These are phyloP conservation scores for Hysterangium stoloniferum DNA, from an alignment of 768 basidiomycete genomes.

Conservation along the genomic window DNA sequence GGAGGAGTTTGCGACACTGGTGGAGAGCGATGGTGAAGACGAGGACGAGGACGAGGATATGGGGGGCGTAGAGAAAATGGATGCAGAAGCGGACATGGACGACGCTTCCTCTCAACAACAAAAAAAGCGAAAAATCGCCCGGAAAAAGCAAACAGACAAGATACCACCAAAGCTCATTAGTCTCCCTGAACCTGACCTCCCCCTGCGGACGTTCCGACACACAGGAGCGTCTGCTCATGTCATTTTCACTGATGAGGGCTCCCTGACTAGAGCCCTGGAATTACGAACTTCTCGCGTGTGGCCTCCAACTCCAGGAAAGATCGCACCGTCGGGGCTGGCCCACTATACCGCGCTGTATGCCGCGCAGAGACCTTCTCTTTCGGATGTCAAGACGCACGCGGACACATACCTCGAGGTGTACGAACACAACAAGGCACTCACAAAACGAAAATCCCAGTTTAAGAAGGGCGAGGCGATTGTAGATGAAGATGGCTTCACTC, in stretches of 20 bases:
- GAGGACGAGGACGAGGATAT: conserved; percentile 29
- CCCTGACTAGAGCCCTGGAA: conserved; percentile 56
- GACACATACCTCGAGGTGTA: conserved; percentile 70
- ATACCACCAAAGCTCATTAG: conserved; percentile 46
- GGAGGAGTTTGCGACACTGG: conserved; percentile 19
- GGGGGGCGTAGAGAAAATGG: conserved; percentile 35
- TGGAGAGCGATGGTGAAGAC: conserved; percentile 17
- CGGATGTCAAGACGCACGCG: conserved; percentile 66
- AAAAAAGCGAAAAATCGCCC: conserved; percentile 27
- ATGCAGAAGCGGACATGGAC: conserved; percentile 18
- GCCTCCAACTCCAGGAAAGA: conserved; percentile 46
- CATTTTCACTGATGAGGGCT: conserved; percentile 61
- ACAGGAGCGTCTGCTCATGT: conserved; percentile 69
- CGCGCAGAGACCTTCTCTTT: conserved; percentile 67
- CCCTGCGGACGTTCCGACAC: conserved; percentile 48
- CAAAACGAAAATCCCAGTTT: conserved; percentile 55
- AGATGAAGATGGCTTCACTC: conserved; percentile 91
- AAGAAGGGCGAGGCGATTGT: conserved; percentile 82
- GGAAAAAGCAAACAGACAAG: conserved; percentile 17
- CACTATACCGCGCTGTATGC: conserved; percentile 64
- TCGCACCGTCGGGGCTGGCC: conserved; percentile 50
- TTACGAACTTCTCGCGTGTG: conserved; percentile 40
- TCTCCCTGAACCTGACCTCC: conserved; percentile 37
- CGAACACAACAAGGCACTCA: conserved; percentile 55
- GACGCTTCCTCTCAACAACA: conserved; percentile 19